These are phyloP conservation scores for Coemansia sp. DNA, from an alignment of 192 early-diverging fungal species.

Conservation along the genomic window DNA sequence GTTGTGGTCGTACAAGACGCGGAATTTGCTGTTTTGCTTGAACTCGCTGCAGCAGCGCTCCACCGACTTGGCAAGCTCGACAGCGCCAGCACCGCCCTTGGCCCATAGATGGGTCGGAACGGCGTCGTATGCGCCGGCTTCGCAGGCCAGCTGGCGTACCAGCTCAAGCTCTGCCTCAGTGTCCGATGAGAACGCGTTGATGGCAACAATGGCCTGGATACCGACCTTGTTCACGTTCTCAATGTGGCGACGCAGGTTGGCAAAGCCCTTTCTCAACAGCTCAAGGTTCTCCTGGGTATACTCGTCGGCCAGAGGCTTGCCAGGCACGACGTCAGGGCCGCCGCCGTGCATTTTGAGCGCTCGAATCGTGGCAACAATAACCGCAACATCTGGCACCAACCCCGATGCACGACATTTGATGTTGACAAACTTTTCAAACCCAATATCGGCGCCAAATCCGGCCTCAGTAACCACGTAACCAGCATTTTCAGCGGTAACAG, in stretches of 20 bases:
- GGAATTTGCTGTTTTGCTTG: conserved; percentile 58
- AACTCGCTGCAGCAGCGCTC: conserved; percentile 19
- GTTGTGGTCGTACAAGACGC: conserved; percentile 83
- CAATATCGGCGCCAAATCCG: conserved; percentile 99
- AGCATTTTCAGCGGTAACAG: conserved; percentile 40
- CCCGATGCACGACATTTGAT: conserved; percentile 95
- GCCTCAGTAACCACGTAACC: conserved; percentile 98
- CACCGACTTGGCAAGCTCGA: conserved; percentile 85
- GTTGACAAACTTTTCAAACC: conserved; percentile 99
- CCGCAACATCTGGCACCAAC: conserved; percentile 84
- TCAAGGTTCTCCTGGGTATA: conserved; percentile 89
- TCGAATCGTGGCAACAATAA: conserved; percentile 91
- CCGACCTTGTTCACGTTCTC: conserved; percentile 88
- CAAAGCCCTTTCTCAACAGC: conserved; percentile 77
- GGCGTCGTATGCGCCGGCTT: conserved; percentile 85
- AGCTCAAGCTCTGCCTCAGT: conserved; percentile 81
- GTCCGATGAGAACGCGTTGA: conserved; percentile 89
- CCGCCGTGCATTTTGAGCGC: conserved; percentile 98
- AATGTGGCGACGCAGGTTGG: conserved; percentile 89
- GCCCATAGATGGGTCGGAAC: conserved; percentile 94
- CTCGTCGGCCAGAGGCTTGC: conserved; percentile 85
- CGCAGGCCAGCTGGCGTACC: conserved; percentile 67
- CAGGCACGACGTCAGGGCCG: conserved; percentile 85
- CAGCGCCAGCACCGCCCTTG: conserved; percentile 84
- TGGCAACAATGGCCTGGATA: conserved; percentile 85